These are phyloP conservation scores for Lepidium aucheri DNA, from an alignment of 345 rosid species.

Conservation along the genomic window DNA sequence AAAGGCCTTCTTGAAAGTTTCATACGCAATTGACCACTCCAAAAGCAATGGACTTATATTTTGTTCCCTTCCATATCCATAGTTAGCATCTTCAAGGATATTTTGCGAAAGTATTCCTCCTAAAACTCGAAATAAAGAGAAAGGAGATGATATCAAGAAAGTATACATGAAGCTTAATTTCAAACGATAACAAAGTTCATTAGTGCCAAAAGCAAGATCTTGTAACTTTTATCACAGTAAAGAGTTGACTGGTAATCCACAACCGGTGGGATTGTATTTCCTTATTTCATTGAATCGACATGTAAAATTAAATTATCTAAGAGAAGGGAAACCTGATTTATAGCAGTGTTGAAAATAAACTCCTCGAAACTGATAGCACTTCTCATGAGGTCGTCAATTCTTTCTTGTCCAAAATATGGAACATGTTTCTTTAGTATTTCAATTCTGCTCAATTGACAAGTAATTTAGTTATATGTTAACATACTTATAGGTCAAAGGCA, in stretches of 20 bases:
- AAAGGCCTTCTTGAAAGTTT: background rate
- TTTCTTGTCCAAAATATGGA: constrained; percentile 1
- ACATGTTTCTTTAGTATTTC: background rate
- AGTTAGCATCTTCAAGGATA: constrained; percentile 66
- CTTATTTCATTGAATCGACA: background rate
- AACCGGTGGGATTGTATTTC: background rate
- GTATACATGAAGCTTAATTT: background rate
- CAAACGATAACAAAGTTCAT: background rate
- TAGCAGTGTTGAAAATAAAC: constrained; percentile 3
- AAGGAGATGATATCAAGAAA: background rate
- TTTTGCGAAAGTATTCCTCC: constrained; percentile 61
- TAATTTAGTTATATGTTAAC: background rate
- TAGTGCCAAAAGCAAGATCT: too few species aligned
- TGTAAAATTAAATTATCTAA: background rate
- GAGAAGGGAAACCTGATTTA: constrained; percentile 1
- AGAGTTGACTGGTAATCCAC: background rate
- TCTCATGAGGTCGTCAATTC: constrained; percentile 11
- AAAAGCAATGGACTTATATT: constrained; percentile 21
- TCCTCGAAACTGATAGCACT: constrained; percentile 18
- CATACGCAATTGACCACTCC: background rate
- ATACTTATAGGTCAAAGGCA: background rate
- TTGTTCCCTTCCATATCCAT: constrained; percentile 31
- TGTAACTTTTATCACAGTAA: background rate
- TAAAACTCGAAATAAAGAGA: constrained; percentile 21
- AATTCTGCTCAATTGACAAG: constrained; percentile 1